Evolutionary conservation across 1,284 basidiomycete species (phyloP).

Genomic region (Sparassis latifolia): DNA sequence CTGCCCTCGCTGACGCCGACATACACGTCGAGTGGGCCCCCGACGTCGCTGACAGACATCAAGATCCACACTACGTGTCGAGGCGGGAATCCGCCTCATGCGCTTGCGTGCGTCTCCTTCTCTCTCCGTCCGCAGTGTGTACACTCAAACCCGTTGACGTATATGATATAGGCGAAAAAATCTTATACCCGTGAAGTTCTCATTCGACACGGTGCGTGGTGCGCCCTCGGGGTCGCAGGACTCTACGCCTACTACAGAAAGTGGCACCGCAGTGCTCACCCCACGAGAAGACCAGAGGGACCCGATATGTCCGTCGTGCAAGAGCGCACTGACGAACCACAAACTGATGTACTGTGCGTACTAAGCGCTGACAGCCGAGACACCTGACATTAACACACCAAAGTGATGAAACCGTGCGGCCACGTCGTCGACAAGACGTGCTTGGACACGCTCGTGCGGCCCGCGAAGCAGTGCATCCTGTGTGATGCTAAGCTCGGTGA

Average conservation of each 20-base stretch:
- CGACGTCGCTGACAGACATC: conserved; percentile 62
- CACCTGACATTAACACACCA: not conserved
- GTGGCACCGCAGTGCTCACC: conserved; percentile 29
- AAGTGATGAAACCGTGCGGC: conserved; percentile 74
- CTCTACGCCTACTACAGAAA: conserved; percentile 33
- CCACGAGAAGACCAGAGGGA: conserved; percentile 39
- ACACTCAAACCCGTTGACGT: not conserved
- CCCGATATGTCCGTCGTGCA: conserved; percentile 85
- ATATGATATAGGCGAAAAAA: conserved; percentile 54
- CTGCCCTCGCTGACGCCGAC: conserved; percentile 84
- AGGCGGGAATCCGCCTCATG: conserved; percentile 68
- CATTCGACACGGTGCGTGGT: conserved; percentile 37
- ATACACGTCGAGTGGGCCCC: conserved; percentile 57
- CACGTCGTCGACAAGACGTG: conserved; percentile 88
- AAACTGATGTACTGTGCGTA: conserved; percentile 62
- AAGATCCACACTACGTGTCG: conserved; percentile 85
- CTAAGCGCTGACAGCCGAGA: not conserved
- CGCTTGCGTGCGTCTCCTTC: conserved; percentile 52
- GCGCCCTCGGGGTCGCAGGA: conserved; percentile 30
- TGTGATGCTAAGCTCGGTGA: conserved; percentile 65
- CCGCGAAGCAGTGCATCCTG: conserved; percentile 71
- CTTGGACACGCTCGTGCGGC: conserved; percentile 73
- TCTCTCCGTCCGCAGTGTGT: not conserved
- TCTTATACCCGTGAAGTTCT: conserved; percentile 72
- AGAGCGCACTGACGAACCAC: conserved; percentile 78